phyloP scores from a whole-genome alignment of 169 alveolate genomes.

The Neospora caninum region DNA sequence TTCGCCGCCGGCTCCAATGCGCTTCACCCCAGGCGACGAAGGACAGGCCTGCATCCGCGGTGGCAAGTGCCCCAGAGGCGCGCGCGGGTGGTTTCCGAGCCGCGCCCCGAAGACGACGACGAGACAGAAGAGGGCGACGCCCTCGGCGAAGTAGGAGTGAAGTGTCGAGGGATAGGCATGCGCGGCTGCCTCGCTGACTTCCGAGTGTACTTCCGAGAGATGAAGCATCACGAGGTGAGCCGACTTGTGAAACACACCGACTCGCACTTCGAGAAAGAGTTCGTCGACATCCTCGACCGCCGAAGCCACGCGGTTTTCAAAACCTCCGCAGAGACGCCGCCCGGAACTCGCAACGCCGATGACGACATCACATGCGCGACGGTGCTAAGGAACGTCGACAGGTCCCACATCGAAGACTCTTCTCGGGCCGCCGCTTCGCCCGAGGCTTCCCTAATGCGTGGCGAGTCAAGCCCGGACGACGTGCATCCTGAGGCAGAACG shows the following conservation, averaged over 20 bases:
- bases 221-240: not conserved
- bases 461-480: too few species aligned
- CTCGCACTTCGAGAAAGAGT: not conserved
- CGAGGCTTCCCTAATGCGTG: too few species aligned
- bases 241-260: not conserved
- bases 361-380: too few species aligned
- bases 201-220: constrained; percentile 6
- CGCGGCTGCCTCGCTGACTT: not conserved
- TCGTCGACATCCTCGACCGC: not conserved
- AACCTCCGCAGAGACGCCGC: too few species aligned
- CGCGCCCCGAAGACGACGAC: not conserved
- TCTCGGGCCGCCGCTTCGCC: too few species aligned
- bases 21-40: not conserved
- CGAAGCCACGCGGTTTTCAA: too few species aligned
- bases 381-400: too few species aligned
- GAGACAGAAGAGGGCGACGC: not conserved
- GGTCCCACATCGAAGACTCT: too few species aligned
- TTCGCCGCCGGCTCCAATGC: not conserved
- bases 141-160: not conserved
- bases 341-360: too few species aligned
- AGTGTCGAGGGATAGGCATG: not conserved
- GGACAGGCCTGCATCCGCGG: not conserved
- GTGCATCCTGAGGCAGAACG: too few species aligned
- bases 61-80: not conserved
- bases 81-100: not conserved